phyloP scores from a whole-genome alignment of 2,329 filamentous ascomycete species.

The Teratosphaeria epicoccoides region DNA sequence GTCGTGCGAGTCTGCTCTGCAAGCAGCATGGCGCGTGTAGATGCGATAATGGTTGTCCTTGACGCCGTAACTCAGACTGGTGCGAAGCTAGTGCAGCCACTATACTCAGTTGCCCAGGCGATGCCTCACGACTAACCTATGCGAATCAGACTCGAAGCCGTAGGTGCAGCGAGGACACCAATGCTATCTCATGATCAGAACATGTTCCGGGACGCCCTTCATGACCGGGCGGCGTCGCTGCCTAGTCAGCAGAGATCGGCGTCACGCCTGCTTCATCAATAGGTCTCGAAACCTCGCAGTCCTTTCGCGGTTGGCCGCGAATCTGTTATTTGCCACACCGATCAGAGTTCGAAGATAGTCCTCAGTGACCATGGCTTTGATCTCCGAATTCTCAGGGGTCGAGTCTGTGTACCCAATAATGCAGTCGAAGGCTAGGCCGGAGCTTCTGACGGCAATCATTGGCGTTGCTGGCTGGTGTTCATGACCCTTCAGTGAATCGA shows the following conservation, averaged over 20 bases:
- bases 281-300: constrained; percentile 53
- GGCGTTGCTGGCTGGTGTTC: constrained; percentile 23
- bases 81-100: too few relatives aligned
- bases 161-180: too few relatives aligned
- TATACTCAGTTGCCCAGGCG: too few relatives aligned
- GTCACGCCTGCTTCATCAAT: constrained; percentile 24
- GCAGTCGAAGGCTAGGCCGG: constrained; percentile 71
- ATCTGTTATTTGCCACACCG: constrained; percentile 62
- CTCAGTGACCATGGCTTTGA: constrained; percentile 50
- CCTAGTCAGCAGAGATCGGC: background rate
- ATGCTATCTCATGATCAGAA: too few relatives aligned
- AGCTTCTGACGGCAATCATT: constrained; percentile 76
- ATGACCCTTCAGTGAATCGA: background rate
- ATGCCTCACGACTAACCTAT: too few relatives aligned
- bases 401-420: constrained; percentile 52
- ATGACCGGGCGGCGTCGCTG: background rate
- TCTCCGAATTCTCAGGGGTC: constrained; percentile 15
- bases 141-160: too few relatives aligned
- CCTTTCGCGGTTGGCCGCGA: constrained; percentile 56
- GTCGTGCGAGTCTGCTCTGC: too few relatives aligned
- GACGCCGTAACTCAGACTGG: too few relatives aligned
- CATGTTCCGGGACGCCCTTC: too few relatives aligned
- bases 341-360: constrained; percentile 59
- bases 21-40: too few relatives aligned
- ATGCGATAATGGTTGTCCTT: too few relatives aligned